Conservation (phyloP, 805 yeast genomes). For the Starmerella asiatica region DNA sequence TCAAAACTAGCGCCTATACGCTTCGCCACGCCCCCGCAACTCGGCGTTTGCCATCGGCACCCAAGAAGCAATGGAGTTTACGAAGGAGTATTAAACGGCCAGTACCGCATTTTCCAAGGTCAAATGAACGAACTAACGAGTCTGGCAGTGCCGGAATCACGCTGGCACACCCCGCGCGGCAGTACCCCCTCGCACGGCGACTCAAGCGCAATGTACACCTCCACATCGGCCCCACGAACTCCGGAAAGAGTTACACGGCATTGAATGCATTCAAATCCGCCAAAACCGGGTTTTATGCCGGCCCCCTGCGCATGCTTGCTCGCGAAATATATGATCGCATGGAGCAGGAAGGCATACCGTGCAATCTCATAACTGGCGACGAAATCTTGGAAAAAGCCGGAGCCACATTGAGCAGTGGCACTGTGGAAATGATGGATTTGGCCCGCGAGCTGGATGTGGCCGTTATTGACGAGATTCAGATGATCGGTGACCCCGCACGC, state of each 20-base stretch:
- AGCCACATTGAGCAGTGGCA: conserved; percentile 70
- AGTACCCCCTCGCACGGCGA: conserved; percentile 78
- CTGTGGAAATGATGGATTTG: conserved; percentile 84
- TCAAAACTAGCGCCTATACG: too few species aligned
- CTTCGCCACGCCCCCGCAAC: too few species aligned
- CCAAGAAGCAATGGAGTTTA: too few species aligned
- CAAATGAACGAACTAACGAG: too few species aligned
- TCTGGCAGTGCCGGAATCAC: conserved; percentile 26
- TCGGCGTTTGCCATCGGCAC: too few species aligned
- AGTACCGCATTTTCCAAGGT: too few species aligned
- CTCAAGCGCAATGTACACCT: conserved; percentile 66
- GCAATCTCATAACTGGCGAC: conserved; percentile 92
- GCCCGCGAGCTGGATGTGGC: conserved; percentile 63
- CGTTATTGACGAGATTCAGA: conserved; percentile 90
- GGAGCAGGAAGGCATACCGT: conserved; percentile 47
- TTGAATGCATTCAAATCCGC: conserved; percentile 51
- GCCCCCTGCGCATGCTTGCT: conserved; percentile 82
- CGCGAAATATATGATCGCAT: conserved; percentile 82
- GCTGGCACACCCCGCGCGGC: conserved; percentile 49
- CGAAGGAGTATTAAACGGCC: too few species aligned
- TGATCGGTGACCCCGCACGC: conserved; percentile 66
- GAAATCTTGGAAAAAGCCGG: conserved; percentile 66
- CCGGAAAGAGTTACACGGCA: conserved; percentile 87
- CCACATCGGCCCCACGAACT: conserved; percentile 96
- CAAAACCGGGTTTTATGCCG: conserved; percentile 78